These are phyloP conservation scores for Dillenia turbinata DNA, from an alignment of 164 flowering plant species.

Conservation along the genomic window DNA sequence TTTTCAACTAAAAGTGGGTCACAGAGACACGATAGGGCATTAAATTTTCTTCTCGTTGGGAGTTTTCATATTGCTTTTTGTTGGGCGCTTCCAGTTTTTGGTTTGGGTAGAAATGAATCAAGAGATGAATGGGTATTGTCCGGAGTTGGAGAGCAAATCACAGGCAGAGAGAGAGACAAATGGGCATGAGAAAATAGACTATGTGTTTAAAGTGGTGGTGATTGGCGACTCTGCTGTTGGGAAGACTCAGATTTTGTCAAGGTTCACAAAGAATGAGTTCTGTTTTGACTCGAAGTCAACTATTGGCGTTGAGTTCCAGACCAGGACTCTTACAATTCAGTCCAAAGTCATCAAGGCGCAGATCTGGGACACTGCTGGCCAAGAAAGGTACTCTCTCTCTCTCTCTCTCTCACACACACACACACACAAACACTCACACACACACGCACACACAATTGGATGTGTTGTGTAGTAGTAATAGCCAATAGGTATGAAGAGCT, in stretches of 20 bases:
- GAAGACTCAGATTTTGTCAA: conserved; percentile 57
- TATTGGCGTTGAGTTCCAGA: conserved; percentile 82
- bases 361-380: conserved; percentile 92
- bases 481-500: too few relatives aligned
- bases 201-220: conserved; percentile 69
- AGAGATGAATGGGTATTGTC: background rate
- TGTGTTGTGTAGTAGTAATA: too few relatives aligned
- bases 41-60: too few relatives aligned
- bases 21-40: too few relatives aligned
- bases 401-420: background rate
- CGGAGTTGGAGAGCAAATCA: too few relatives aligned
- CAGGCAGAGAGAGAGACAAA: background rate
- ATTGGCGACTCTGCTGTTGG: conserved; percentile 85
- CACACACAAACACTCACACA: too few relatives aligned
- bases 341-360: conserved; percentile 72
- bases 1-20: too few relatives aligned
- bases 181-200: conserved; percentile 42
- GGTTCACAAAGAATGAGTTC: conserved; percentile 62
- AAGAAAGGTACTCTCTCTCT: conserved; percentile 44
- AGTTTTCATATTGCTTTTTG: too few relatives aligned
- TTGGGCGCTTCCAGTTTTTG: too few relatives aligned
- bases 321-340: conserved; percentile 49
- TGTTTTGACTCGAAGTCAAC: conserved; percentile 74
- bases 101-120: background rate
- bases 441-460: too few relatives aligned